Conservation (phyloP, 306 rosid genomes). For the Quercus wislizeni region DNA sequence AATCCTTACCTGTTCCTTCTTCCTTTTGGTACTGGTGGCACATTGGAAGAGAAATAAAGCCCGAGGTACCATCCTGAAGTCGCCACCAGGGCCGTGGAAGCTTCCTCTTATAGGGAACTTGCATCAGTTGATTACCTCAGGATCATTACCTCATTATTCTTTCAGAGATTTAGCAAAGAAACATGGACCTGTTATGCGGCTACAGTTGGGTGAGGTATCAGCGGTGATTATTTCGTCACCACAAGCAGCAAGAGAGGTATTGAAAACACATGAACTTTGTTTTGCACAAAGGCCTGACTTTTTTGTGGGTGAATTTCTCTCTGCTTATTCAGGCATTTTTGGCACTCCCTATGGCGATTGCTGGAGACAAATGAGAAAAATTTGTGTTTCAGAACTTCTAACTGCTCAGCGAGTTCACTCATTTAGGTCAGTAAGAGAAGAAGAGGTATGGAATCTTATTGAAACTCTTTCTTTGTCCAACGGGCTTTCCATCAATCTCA, state of each 20-base stretch:
- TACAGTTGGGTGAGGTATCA: constrained; percentile 18
- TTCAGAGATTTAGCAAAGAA: constrained; percentile 12
- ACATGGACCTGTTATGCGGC: constrained; percentile 34
- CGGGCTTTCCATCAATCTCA: background rate
- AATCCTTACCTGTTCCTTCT: no score
- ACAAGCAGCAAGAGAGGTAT: constrained; percentile 15
- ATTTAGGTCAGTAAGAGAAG: constrained; percentile 6
- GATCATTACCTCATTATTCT: constrained; percentile 3
- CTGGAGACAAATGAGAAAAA: constrained; percentile 15
- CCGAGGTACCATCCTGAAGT: background rate
- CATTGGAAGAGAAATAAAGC: background rate
- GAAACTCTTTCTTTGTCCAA: background rate
- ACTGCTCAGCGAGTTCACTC: constrained; percentile 20
- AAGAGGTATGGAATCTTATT: background rate
- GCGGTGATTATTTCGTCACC: constrained; percentile 19
- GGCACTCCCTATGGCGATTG: constrained; percentile 15
- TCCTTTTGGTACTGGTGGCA: background rate
- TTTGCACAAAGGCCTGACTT: constrained; percentile 26
- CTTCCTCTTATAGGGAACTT: constrained; percentile 24
- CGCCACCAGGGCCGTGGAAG: constrained; percentile 23
- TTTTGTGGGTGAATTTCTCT: background rate
- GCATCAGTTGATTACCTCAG: constrained; percentile 8
- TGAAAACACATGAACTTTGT: constrained; percentile 23
- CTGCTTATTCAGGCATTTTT: no score
- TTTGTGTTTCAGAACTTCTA: background rate